These are phyloP conservation scores for Thelonectria rubi DNA, from an alignment of 2,329 filamentous ascomycete species.

Conservation along the genomic window DNA sequence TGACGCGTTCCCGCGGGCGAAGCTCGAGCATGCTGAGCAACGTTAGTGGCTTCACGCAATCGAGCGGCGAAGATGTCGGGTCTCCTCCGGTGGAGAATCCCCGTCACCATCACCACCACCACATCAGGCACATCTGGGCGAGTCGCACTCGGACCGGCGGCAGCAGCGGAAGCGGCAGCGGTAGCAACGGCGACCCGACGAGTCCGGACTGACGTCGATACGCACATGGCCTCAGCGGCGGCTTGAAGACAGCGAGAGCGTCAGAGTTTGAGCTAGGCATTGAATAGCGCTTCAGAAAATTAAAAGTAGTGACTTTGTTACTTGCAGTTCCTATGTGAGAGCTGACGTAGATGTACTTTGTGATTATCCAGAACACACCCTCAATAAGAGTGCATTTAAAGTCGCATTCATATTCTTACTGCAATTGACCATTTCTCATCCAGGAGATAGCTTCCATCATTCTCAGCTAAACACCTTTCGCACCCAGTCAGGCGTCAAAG, in stretches of 20 bases:
- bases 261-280: slow-evolving; percentile 28
- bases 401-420: too few species aligned
- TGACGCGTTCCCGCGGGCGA: slow-evolving; percentile 60
- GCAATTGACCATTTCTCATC: too few species aligned
- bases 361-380: too few species aligned
- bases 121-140: slow-evolving; percentile 38
- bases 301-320: slow-evolving; percentile 44
- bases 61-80: slow-evolving; percentile 60
- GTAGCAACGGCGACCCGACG: slow-evolving; percentile 60
- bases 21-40: slow-evolving; percentile 75
- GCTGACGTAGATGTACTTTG: too few species aligned
- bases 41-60: slow-evolving; percentile 73
- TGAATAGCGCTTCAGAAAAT: slow-evolving; percentile 41
- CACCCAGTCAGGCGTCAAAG: too few species aligned
- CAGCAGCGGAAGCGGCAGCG: slow-evolving; percentile 59
- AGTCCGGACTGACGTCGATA: slow-evolving; percentile 51
- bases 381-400: too few species aligned
- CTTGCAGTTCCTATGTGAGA: not conserved
- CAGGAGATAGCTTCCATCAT: too few species aligned
- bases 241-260: slow-evolving; percentile 17
- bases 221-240: slow-evolving; percentile 12
- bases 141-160: slow-evolving; percentile 43
- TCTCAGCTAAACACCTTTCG: too few species aligned
- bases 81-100: slow-evolving; percentile 37
- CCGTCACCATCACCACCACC: too few species aligned